phyloP scores from a whole-genome alignment of 2,329 filamentous ascomycete genomes.

The Aspergillaceae sp. region DNA sequence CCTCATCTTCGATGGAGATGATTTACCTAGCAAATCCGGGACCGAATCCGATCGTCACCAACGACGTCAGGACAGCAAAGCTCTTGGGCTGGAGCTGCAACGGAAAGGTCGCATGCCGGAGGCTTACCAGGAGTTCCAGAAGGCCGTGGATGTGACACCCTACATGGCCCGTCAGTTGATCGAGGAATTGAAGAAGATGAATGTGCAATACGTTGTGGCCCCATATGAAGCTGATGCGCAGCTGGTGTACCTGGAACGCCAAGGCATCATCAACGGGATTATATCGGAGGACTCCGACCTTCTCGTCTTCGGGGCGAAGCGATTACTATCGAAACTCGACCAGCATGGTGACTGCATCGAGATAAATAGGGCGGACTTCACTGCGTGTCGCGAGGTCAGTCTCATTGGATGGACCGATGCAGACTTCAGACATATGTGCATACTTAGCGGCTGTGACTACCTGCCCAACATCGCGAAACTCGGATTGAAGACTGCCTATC shows the following conservation, averaged over 20 bases:
- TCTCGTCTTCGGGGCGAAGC: slow-evolving; percentile 86
- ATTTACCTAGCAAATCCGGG: slow-evolving; percentile 81
- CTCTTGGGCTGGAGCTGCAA: slow-evolving; percentile 66
- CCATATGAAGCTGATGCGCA: slow-evolving; percentile 98
- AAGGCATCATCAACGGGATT: slow-evolving; percentile 77
- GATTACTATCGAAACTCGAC: slow-evolving; percentile 86
- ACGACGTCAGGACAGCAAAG: slow-evolving; percentile 67
- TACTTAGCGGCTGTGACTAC: slow-evolving; percentile 94
- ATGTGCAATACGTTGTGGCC: slow-evolving; percentile 81
- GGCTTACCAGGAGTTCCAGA: slow-evolving; percentile 81
- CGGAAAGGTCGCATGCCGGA: slow-evolving; percentile 71
- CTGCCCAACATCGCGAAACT: slow-evolving; percentile 75
- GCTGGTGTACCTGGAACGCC: slow-evolving; percentile 81
- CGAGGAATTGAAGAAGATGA: slow-evolving; percentile 73
- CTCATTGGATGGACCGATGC: slow-evolving; percentile 84
- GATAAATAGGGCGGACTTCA: slow-evolving; percentile 82
- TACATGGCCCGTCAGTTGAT: slow-evolving; percentile 91
- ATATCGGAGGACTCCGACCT: slow-evolving; percentile 95
- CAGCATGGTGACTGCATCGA: slow-evolving; percentile 89
- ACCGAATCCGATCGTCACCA: slow-evolving; percentile 74
- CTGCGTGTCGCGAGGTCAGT: slow-evolving; percentile 77
- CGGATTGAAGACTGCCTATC: slow-evolving; percentile 87
- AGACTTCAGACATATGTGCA: slow-evolving; percentile 92
- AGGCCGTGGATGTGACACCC: slow-evolving; percentile 89
- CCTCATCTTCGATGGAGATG: slow-evolving; percentile 92